Base-by-base conservation (phyloP, 2,329 filamentous ascomycete species). In the Raffaelea ambrosiae region DNA sequence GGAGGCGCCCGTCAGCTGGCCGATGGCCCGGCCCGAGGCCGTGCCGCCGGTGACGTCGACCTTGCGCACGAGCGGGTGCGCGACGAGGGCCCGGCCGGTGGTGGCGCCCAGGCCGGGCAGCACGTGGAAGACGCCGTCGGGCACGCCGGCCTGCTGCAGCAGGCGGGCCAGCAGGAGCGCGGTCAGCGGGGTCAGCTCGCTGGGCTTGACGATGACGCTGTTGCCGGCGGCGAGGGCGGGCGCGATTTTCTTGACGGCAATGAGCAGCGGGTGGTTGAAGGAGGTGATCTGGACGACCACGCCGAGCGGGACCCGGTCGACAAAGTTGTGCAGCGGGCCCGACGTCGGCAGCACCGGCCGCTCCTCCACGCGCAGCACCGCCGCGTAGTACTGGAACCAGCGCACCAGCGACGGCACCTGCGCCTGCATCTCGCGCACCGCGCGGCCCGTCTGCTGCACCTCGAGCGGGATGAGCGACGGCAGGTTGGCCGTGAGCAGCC, bases 31-130 rank as follows among this genome's bases (percentile, higher is more conserved):
- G 5, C 83, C 84, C 18, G 84, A 80, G n/a, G 69, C 66, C 20
- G 84, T 88, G n/a, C 83, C 84, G 40, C 85, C 84, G 35, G 84
- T 88, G 57, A 89, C 81, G 55, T 86, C 84, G 48, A 88, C 76
- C 68, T 88, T 88, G 63, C 77, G 67, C 2, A 76, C 65, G 2
- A 72, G 61, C 2, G 63, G 62, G 48, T 76, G 83, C 23, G 74
- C 63, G 13, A 73, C 74, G 4, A 81, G 68, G 0, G 69, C 68
- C n/a, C 65, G 67, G 10, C 76, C 77, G 0, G 77, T 81, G 1
- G 66, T 66, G 0, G 59, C 51, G 1, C 79, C 79, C 21, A 71
- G 67, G 0, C 80, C 80, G 0, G 72, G 72, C 1, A 83, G 58
- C 3, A 87, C 73, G 60, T 76, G 82, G 60, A 86, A 72, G 18